Evolutionary conservation across 2,329 filamentous ascomycete species (phyloP).

Genomic region (Botrytis pseudocinerea): DNA sequence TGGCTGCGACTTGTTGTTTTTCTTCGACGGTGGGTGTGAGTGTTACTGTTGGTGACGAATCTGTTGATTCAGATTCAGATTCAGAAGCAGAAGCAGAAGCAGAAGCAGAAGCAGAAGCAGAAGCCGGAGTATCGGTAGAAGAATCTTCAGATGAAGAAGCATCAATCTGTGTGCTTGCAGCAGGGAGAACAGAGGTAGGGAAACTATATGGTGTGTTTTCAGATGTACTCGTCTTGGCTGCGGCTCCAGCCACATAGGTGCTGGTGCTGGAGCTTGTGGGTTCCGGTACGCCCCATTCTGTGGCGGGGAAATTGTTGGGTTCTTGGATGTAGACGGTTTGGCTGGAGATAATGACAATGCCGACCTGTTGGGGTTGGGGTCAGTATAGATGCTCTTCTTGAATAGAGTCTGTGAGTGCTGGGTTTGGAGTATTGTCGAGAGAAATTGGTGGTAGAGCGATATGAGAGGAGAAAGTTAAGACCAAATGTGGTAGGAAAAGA

Average conservation of each 20-base stretch:
- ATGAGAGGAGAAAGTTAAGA: background rate
- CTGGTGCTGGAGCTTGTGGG: background rate
- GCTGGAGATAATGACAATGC: background rate
- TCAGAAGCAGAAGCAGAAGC: background rate
- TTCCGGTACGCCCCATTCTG: background rate
- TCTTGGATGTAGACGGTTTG: slow-evolving; percentile 11
- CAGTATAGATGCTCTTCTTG: background rate
- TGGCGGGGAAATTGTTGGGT: slow-evolving; percentile 6
- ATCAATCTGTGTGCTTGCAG: background rate
- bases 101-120: background rate
- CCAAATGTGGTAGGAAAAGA: background rate
- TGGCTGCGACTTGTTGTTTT: background rate
- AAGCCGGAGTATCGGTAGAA: background rate
- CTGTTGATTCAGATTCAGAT: background rate
- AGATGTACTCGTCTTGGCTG: background rate
- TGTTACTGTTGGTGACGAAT: background rate
- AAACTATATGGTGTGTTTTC: background rate
- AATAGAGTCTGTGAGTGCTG: too few species aligned
- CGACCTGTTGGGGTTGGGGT: background rate
- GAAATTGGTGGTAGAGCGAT: background rate
- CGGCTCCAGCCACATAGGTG: background rate
- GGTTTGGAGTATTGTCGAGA: too few species aligned
- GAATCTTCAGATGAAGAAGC: background rate
- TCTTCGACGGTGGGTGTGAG: background rate
- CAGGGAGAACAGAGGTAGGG: background rate